Conservation (phyloP, 768 basidiomycete species). For the Macrolepiota albuminosa region DNA sequence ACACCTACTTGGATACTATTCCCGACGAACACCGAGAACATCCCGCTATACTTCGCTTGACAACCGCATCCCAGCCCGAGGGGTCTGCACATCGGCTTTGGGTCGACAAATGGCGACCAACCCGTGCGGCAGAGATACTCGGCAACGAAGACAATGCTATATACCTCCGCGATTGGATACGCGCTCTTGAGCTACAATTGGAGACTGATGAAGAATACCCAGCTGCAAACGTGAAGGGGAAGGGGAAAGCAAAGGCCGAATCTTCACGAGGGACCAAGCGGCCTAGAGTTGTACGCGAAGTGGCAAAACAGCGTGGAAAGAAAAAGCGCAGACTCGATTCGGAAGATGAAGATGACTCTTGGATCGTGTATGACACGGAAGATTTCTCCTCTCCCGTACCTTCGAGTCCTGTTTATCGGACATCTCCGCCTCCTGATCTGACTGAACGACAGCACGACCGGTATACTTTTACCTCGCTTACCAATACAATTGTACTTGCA, state of each 20-base stretch:
- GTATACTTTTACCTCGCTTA: slow-evolving; percentile 42
- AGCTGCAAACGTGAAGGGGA: slow-evolving; percentile 22
- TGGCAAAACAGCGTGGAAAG: slow-evolving; percentile 38
- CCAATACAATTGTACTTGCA: slow-evolving; percentile 80
- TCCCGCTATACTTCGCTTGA: slow-evolving; percentile 46
- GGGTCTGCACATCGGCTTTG: slow-evolving; percentile 45
- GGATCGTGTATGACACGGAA: slow-evolving; percentile 46
- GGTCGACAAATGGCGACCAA: slow-evolving; percentile 74
- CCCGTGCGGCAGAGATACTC: slow-evolving; percentile 66
- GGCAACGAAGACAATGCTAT: slow-evolving; percentile 70
- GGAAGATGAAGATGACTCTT: slow-evolving; percentile 54
- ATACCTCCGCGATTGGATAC: slow-evolving; percentile 77
- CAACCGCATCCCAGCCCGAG: background rate
- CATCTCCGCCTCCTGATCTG: background rate
- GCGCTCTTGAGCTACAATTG: slow-evolving; percentile 59
- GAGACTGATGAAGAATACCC: slow-evolving; percentile 18
- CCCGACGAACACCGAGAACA: slow-evolving; percentile 33
- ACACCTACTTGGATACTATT: slow-evolving; percentile 19
- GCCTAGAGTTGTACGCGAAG: slow-evolving; percentile 48
- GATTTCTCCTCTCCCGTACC: slow-evolving; percentile 17
- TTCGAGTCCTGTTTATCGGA: background rate
- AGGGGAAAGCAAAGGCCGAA: slow-evolving; percentile 15
- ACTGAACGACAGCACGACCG: background rate
- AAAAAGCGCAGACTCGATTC: slow-evolving; percentile 53
- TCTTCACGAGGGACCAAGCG: slow-evolving; percentile 45